Conservation (phyloP, 371 early-diverging fungal genomes). For the Racocetra persica region DNA sequence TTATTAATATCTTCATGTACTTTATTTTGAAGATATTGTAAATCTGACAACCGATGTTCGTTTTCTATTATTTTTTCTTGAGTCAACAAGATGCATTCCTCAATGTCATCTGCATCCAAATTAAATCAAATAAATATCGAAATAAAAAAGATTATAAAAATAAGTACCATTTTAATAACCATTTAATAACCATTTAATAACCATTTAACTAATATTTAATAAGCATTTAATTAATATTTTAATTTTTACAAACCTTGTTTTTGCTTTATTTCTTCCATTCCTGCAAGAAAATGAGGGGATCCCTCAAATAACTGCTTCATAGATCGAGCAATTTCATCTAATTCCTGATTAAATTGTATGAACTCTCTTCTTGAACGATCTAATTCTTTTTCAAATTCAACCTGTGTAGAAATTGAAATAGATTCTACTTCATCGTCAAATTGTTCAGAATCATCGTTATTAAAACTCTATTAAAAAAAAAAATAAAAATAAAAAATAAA, state of each 20-base stretch:
- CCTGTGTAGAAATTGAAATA: constrained; percentile 2
- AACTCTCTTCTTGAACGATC: constrained; percentile 22
- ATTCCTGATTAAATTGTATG: constrained; percentile 34
- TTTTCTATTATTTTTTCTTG: constrained; percentile 38
- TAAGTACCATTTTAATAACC: too few relatives aligned
- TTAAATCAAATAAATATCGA: not conserved
- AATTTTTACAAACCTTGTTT: constrained; percentile 26
- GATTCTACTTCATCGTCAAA: not conserved
- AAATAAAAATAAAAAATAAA: not conserved
- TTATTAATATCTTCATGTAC: constrained; percentile 38
- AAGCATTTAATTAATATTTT: too few relatives aligned
- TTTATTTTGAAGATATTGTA: constrained; percentile 28
- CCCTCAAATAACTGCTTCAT: constrained; percentile 29
- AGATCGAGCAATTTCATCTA: constrained; percentile 21
- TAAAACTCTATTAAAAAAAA: not conserved
- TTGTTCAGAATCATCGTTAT: not conserved
- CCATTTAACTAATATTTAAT: too few relatives aligned
- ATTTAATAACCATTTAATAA: too few relatives aligned
- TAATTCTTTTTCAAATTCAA: constrained; percentile 31
- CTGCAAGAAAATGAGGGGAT: constrained; percentile 24
- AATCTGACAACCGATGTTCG: constrained; percentile 4
- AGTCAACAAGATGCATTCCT: constrained; percentile 34
- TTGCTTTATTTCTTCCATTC: constrained; percentile 32
- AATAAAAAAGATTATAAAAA: not conserved
- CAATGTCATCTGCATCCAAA: constrained; percentile 28